Evolutionary conservation across 176 grass and related monocot genomes (phyloP), one percentile per base, ranked within the genome.

Genomic region (Zoysia japonica): DNA sequence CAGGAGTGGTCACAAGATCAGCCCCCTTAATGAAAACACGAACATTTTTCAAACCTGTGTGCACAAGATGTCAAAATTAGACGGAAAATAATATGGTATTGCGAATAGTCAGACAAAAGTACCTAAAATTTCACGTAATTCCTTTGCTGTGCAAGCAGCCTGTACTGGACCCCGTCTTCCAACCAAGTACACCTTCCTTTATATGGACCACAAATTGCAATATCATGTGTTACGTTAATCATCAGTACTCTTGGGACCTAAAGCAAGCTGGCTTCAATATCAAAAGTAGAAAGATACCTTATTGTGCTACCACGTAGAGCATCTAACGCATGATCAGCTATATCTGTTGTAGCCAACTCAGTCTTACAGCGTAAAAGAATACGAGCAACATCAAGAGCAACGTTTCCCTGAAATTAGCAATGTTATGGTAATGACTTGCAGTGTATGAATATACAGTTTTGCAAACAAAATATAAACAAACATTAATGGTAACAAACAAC

Each of bases 71-170:
- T 51, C 52, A 49, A 75, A 65, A 67, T 71, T 85, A 54, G 50
- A 35, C 65, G 41, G 54, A 17, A 17, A 42, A 76, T 28, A 44
- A 47, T 7, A 56, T 39, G 70, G 39, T 42, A 39, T 40, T 54
- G 72, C 28, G 80, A 72, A 9, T 47, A 74, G 12, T 85, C 36
- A 17, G 85, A 84, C 19, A 15, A 52, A 73, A 80, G 42, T 81
- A 94, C 95, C 91, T 50, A 97, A 62, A 88, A 92, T 94, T 87
- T 97, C 92, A 85, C 92, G 89, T 62, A 97, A 55, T 65, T 97
- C 91, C 67, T 94, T 94, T 75, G 92, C 95, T 45, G 95, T 97
- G 89, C 91, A 97, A 65, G 89, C 91, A 74, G 89, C 89, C 77
- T 97, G 95, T 68, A 92, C 91, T 52, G 95, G 91, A 20, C 92